phyloP scores from a whole-genome alignment of 2,329 filamentous ascomycete genomes.

The Akanthomyces muscarius region DNA sequence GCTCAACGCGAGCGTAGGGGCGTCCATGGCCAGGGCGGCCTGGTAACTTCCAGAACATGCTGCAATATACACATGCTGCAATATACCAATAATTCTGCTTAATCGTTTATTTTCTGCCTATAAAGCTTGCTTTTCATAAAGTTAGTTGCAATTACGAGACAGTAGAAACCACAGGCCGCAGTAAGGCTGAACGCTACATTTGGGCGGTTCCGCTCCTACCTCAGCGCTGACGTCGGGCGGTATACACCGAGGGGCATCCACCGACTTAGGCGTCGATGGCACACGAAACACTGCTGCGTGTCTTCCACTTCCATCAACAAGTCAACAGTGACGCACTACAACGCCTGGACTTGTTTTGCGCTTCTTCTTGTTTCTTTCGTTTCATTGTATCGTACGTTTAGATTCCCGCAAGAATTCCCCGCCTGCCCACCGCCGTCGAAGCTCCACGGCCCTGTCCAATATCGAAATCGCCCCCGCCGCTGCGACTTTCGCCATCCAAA shows the following conservation, averaged over 20 bases:
- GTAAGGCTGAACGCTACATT: not conserved
- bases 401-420: not conserved
- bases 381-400: not conserved
- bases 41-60: not conserved
- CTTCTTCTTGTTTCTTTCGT: not conserved
- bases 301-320: slow-evolving; percentile 9
- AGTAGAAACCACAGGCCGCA: too few relatives aligned
- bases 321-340: not conserved
- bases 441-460: not conserved
- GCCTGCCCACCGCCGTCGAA: not conserved
- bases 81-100: not conserved
- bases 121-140: too few relatives aligned
- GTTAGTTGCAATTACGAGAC: too few relatives aligned
- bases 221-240: not conserved
- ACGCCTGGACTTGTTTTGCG: not conserved
- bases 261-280: not conserved
- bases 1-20: not conserved
- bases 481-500: not conserved
- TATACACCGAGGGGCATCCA: slow-evolving; percentile 13
- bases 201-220: slow-evolving; percentile 7
- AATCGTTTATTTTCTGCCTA: not conserved
- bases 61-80: not conserved
- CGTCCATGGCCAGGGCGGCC: not conserved
- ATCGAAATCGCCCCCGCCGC: slow-evolving; percentile 5
- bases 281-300: slow-evolving; percentile 2